A percentile compares a stretch with the other conserved stretches of the same genome.
phyloP scores from a whole-genome alignment of 2,329 filamentous ascomycete species.

The Epichloe elymi region DNA sequence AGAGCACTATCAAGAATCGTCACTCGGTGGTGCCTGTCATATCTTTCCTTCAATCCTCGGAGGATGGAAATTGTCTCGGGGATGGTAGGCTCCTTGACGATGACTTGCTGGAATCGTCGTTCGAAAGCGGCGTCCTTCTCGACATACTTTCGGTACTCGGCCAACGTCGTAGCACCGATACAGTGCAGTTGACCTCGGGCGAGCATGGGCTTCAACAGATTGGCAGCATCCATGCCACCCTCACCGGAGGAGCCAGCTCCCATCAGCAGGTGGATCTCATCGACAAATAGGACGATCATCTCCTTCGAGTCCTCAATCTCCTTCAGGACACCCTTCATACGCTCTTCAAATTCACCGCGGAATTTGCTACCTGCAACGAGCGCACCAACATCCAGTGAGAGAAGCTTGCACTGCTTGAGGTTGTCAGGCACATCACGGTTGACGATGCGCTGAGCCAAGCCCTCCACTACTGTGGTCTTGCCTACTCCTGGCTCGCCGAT shows the following conservation, averaged over 20 bases:
- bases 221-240: conserved; percentile 97
- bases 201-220: conserved; percentile 95
- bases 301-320: conserved; percentile 92
- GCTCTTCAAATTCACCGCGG: conserved; percentile 94
- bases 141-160: conserved; percentile 96
- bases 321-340: conserved; percentile 98
- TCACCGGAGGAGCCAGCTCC: conserved; percentile 88
- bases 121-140: conserved; percentile 98
- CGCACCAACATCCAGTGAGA: conserved; percentile 90
- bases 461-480: conserved; percentile 96
- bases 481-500: conserved; percentile 97
- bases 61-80: conserved; percentile 91
- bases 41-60: conserved; percentile 95
- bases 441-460: conserved; percentile 87
- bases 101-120: conserved; percentile 93
- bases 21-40: conserved; percentile 96
- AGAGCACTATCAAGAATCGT: conserved; percentile 91
- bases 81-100: conserved; percentile 88
- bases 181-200: conserved; percentile 94
- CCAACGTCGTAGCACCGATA: conserved; percentile 89
- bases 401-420: conserved; percentile 79
- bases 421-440: conserved; percentile 95
- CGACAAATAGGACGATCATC: conserved; percentile 94
- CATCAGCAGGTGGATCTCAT: conserved; percentile 98
- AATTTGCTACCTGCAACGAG: conserved; percentile 97